These are phyloP conservation scores for Agaricus blazei DNA, from an alignment of 768 basidiomycete genomes.

Conservation along the genomic window DNA sequence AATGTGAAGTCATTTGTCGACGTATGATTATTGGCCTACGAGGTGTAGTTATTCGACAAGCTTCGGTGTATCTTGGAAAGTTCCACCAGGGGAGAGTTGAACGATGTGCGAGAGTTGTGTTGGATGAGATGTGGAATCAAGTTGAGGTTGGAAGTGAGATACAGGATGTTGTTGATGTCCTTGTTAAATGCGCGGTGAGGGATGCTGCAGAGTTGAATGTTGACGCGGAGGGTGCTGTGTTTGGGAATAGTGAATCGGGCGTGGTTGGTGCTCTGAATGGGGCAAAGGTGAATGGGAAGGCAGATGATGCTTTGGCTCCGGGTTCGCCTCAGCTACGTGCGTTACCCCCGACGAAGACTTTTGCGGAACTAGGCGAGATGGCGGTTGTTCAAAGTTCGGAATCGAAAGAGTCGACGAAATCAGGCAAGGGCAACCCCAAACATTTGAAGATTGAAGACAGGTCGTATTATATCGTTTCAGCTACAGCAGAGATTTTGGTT, in stretches of 20 bases:
- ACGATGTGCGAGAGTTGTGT: conserved; percentile 82
- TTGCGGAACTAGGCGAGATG: not conserved
- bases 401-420: conserved; percentile 1
- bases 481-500: conserved; percentile 70
- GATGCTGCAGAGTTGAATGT: conserved; percentile 70
- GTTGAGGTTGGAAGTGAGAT: conserved; percentile 61
- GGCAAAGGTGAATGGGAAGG: not conserved
- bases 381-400: not conserved
- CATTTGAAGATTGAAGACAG: conserved; percentile 78
- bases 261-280: conserved; percentile 5
- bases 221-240: conserved; percentile 22
- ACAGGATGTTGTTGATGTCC: conserved; percentile 66
- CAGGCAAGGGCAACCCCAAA: conserved; percentile 29
- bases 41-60: conserved; percentile 83
- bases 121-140: conserved; percentile 93
- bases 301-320: not conserved
- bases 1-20: conserved; percentile 78
- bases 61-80: conserved; percentile 78
- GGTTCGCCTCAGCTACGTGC: not conserved
- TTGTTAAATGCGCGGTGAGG: conserved; percentile 77
- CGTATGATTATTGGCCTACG: conserved; percentile 92
- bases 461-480: conserved; percentile 79
- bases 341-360: conserved; percentile 5
- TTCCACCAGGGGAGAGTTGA: conserved; percentile 84
- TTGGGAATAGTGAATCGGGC: conserved; percentile 8